A percentile compares a stretch with the other conserved stretches of the same genome.
These are phyloP conservation scores for Podospora anserina DNA, from an alignment of 495 filamentous ascomycete species.

Conservation along the genomic window DNA sequence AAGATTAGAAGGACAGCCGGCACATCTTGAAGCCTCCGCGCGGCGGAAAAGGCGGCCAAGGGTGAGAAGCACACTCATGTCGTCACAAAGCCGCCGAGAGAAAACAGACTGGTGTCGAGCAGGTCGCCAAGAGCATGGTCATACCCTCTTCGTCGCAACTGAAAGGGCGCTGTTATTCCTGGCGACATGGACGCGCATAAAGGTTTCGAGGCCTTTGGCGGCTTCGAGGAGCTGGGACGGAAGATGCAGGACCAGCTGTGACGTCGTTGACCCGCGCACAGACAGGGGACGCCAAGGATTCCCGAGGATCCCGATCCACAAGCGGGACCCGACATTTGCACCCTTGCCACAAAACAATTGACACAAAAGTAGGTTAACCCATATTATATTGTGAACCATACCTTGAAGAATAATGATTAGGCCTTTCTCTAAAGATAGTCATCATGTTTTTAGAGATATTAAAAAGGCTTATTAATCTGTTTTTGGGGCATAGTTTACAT, in stretches of 20 bases:
- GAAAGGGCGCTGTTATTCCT: too few species aligned
- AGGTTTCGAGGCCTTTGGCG: not conserved
- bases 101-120: constrained; percentile 6
- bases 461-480: too few species aligned
- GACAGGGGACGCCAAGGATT: not conserved
- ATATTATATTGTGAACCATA: too few species aligned
- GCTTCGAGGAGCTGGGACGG: not conserved
- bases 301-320: constrained; percentile 4
- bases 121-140: constrained; percentile 19
- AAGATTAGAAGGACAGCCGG: not conserved
- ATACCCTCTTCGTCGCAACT: constrained; percentile 15
- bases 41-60: constrained; percentile 30
- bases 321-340: not conserved
- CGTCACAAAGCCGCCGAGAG: constrained; percentile 17
- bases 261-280: constrained; percentile 18
- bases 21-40: constrained; percentile 16
- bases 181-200: not conserved
- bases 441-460: too few species aligned
- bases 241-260: constrained; percentile 9
- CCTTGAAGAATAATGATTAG: too few species aligned
- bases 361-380: too few species aligned
- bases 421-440: too few species aligned
- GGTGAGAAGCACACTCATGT: constrained; percentile 32
- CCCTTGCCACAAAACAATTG: too few species aligned
- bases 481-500: too few species aligned